Percentiles rank a stretch among this genome's conserved stretches.
These are phyloP conservation scores for Termitomyces sp. DNA, from an alignment of 768 basidiomycete genomes.

Conservation along the genomic window DNA sequence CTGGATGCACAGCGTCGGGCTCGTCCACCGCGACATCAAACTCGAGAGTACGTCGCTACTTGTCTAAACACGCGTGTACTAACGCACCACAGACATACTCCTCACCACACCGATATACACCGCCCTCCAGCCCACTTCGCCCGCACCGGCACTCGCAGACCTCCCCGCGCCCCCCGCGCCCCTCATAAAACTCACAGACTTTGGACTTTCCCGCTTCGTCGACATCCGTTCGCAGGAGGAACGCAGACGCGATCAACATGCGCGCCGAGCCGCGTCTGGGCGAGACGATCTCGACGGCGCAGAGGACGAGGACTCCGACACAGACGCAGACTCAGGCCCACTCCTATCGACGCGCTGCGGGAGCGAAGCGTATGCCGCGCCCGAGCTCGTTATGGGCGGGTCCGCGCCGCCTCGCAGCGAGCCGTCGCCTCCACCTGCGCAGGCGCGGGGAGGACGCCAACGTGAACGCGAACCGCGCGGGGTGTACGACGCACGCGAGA, in stretches of 20 bases:
- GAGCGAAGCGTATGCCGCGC: slow-evolving; percentile 84
- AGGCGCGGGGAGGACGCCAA: no score
- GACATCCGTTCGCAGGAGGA: slow-evolving; percentile 37
- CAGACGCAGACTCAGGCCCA: slow-evolving; percentile 25
- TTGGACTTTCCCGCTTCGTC: slow-evolving; percentile 84
- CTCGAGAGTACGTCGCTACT: slow-evolving; percentile 52
- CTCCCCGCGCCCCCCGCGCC: slow-evolving; percentile 32
- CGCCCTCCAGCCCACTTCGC: slow-evolving; percentile 18
- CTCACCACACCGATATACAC: slow-evolving; percentile 43
- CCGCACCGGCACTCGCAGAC: slow-evolving; percentile 23
- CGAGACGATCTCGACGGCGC: not conserved
- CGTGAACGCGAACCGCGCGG: slow-evolving; percentile 11
- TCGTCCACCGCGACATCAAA: slow-evolving; percentile 91
- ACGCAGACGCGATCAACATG: slow-evolving; percentile 1
- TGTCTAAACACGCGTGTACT: no score
- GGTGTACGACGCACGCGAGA: slow-evolving; percentile 61
- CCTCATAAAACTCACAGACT: slow-evolving; percentile 81
- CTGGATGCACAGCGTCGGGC: slow-evolving; percentile 82
- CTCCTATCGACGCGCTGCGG: slow-evolving; percentile 78
- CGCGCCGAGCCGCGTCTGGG: no score
- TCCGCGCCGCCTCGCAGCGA: slow-evolving; percentile 2
- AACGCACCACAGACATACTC: slow-evolving; percentile 53
- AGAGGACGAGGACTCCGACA: slow-evolving; percentile 12
- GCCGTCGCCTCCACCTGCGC: not conserved
- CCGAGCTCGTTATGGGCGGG: slow-evolving; percentile 58